phyloP scores from a whole-genome alignment of 805 yeast genomes.

The Candida ovalis region DNA sequence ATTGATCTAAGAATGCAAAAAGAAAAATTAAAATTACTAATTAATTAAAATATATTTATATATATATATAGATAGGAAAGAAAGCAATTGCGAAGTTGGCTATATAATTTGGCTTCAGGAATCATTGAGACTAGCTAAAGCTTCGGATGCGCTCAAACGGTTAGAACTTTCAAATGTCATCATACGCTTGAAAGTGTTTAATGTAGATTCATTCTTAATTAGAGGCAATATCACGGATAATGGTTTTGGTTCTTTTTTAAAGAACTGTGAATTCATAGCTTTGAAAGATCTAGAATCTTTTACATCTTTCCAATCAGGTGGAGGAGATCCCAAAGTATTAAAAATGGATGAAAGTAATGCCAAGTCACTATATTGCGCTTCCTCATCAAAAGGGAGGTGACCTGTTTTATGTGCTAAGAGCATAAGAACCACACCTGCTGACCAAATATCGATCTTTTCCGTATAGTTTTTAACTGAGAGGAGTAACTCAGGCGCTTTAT shows the following conservation, averaged over 20 bases:
- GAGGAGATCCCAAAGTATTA: constrained; percentile 61
- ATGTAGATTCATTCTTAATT: constrained; percentile 13
- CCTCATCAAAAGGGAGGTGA: constrained; percentile 35
- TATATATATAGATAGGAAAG: neutral
- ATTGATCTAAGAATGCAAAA: neutral
- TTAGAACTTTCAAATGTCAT: constrained; percentile 37
- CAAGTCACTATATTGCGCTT: constrained; percentile 50
- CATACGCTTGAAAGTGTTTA: constrained; percentile 37
- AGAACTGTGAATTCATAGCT: constrained; percentile 29
- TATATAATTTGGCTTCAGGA: neutral
- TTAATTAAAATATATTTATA: neutral
- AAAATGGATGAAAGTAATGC: constrained; percentile 53
- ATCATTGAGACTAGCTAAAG: constrained; percentile 10
- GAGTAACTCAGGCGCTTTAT: constrained; percentile 71
- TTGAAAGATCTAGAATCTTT: constrained; percentile 33
- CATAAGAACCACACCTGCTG: constrained; percentile 60
- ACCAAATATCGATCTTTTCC: constrained; percentile 65
- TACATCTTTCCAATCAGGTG: constrained; percentile 43
- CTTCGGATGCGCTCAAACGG: constrained; percentile 31
- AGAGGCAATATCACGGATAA: constrained; percentile 34
- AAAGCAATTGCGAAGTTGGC: neutral
- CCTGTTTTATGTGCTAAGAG: constrained; percentile 41
- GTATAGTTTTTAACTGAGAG: constrained; percentile 56
- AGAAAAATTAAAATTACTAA: neutral
- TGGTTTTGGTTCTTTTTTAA: constrained; percentile 19